These are phyloP conservation scores for Salinomyces thailandicus DNA, from an alignment of 2,329 filamentous ascomycete genomes.

Conservation along the genomic window DNA sequence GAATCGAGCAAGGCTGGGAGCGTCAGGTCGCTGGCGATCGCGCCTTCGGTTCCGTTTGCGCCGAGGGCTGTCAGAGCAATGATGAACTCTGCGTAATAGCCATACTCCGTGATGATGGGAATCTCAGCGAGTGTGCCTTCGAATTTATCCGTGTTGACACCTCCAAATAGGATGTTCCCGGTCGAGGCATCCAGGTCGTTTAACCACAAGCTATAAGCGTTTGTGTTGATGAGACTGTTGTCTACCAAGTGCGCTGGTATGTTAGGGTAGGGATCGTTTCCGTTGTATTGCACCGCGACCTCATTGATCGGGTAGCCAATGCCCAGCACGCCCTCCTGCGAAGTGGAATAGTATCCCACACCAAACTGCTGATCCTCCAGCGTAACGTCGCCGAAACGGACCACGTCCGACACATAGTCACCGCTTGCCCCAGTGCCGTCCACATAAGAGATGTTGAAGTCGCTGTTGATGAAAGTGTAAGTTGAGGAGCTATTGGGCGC, in stretches of 20 bases:
- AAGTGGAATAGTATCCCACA: slow-evolving; percentile 54
- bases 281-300: slow-evolving; percentile 53
- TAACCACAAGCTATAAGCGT: slow-evolving; percentile 59
- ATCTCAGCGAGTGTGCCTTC: slow-evolving; percentile 52
- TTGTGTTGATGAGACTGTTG: slow-evolving; percentile 50
- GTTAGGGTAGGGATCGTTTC: slow-evolving; percentile 43
- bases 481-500: slow-evolving; percentile 61
- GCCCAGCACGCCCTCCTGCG: slow-evolving; percentile 63
- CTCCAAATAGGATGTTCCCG: slow-evolving; percentile 67
- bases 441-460: slow-evolving; percentile 81
- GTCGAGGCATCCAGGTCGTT: slow-evolving; percentile 50
- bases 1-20: slow-evolving; percentile 60
- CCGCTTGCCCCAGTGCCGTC: slow-evolving; percentile 69
- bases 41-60: slow-evolving; percentile 31
- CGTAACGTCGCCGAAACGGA: slow-evolving; percentile 47
- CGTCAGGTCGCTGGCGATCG: slow-evolving; percentile 33
- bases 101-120: slow-evolving; percentile 42
- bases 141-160: slow-evolving; percentile 69
- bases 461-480: slow-evolving; percentile 59
- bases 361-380: slow-evolving; percentile 58
- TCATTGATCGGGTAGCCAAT: slow-evolving; percentile 77
- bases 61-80: slow-evolving; percentile 42
- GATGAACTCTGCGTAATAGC: slow-evolving; percentile 43
- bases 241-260: slow-evolving; percentile 55
- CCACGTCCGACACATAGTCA: slow-evolving; percentile 68